Evolutionary conservation across 345 rosid species (phyloP), one percentile per base, ranked within the genome.

Genomic region (Eucalyptus urophylla): DNA sequence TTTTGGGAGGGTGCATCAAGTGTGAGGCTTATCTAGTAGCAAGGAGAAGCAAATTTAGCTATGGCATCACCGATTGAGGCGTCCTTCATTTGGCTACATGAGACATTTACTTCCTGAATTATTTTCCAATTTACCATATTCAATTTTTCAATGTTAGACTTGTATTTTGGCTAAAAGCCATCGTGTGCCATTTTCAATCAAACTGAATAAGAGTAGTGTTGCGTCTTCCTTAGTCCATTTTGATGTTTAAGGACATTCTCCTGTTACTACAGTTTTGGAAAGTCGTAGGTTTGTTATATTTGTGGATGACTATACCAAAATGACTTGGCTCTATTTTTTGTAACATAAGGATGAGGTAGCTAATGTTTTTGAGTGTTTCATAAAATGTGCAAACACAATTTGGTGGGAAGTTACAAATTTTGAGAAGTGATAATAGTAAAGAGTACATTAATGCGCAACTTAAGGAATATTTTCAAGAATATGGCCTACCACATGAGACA

Each of bases 161-260:
- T 86, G 65, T 31, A 86, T 86, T 86, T 51, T 86, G 53, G 87
- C 65, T 11, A 50, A 86, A 51, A 86, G 43, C 50, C 87, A 86
- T 86, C 2, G 7, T 5, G 31, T 49, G 37, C 2, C 4, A 43
- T 86, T 60, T 58, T 24, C 25, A 49, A 24, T 29, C 47, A 87
- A 87, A 25, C 17, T 11, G 4, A 72, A 54, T 69, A 29, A 33
- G 50, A 40, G 6, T 72, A 3, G 13, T 24, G 43, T 15, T 31
- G 86, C n/a, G 2, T 90, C 54, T 86, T 4, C 11, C 1, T 86
- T 88, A 24, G 53, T 86, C 15, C 88, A 88, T 45, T 86, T 49
- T 11, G 49, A 90, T 80, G 58, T 54, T 54, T 54, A 21, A 21
- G 11, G 1, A 4, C 58, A 19, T 54, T 19, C 58, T 54, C 58